A percentile compares a stretch with the other conserved stretches of the same genome.
These are phyloP conservation scores for Iris macrosiphon DNA, from an alignment of 106 monocot genomes.

Conservation along the genomic window DNA sequence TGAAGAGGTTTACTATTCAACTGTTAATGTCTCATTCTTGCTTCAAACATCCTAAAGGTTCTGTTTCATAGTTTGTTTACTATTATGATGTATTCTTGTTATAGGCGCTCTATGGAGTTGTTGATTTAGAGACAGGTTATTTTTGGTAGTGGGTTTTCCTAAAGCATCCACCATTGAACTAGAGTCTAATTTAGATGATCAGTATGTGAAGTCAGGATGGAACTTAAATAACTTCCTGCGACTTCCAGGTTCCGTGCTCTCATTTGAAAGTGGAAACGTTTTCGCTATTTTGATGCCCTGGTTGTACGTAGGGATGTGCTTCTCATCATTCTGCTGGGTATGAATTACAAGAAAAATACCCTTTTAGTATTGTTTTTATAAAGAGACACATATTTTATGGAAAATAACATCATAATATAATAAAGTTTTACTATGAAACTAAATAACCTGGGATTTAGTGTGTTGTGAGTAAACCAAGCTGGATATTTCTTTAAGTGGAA, in stretches of 20 bases:
- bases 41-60: no score
- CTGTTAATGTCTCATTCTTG: no score
- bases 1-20: conserved; percentile 69
- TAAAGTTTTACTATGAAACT: no score
- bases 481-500: no score
- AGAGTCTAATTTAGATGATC: no score
- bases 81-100: conserved; percentile 5
- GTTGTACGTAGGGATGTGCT: conserved; percentile 74
- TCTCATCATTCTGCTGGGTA: conserved; percentile 85
- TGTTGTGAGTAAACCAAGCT: no score
- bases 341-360: no score
- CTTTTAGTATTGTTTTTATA: no score
- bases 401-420: no score
- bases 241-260: conserved; percentile 42
- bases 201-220: conserved; percentile 51
- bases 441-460: no score
- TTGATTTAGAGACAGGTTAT: conserved; percentile 61
- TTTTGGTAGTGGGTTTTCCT: conserved; percentile 65
- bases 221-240: conserved; percentile 55
- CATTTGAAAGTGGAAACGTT: conserved; percentile 46
- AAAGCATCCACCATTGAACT: no score
- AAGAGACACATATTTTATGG: no score
- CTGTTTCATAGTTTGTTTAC: background rate
- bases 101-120: conserved; percentile 71
- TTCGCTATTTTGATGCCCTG: conserved; percentile 60